Evolutionary conservation across 2,329 filamentous ascomycete species (phyloP).

Genomic region (Stagonosporopsis chrysanthemi): DNA sequence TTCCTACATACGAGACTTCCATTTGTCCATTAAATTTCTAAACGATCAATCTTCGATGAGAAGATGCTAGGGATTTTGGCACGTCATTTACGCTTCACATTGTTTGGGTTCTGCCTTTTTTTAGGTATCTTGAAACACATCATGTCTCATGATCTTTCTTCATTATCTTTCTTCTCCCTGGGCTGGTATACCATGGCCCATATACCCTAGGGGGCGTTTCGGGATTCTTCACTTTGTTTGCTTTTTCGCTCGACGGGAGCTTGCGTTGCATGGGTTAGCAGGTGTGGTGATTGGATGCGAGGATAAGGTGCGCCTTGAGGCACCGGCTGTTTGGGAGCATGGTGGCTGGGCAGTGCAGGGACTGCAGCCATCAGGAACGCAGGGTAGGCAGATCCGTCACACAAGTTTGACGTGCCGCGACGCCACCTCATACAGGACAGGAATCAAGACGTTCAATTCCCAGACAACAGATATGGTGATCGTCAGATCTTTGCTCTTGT

Average conservation of each 20-base stretch:
- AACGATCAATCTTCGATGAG: slow-evolving; percentile 18
- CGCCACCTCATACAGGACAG: slow-evolving; percentile 17
- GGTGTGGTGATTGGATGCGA: slow-evolving; percentile 11
- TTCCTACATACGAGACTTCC: slow-evolving; percentile 15
- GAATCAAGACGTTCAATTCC: slow-evolving; percentile 18
- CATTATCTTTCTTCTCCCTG: slow-evolving; percentile 18
- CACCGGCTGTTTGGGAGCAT: slow-evolving; percentile 21
- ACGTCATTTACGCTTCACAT: slow-evolving; percentile 17
- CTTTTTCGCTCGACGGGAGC: slow-evolving; percentile 15
- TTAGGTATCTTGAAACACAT: slow-evolving; percentile 21
- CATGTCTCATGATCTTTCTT: slow-evolving; percentile 22
- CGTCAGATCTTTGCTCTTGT: slow-evolving; percentile 12
- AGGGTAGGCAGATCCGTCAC: slow-evolving; percentile 19
- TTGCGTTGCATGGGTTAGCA: slow-evolving; percentile 14
- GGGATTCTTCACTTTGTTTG: slow-evolving; percentile 13
- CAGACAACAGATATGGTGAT: slow-evolving; percentile 10
- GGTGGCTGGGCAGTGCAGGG: slow-evolving; percentile 18
- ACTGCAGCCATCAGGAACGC: slow-evolving; percentile 20
- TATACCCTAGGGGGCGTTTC: slow-evolving; percentile 26
- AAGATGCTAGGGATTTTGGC: slow-evolving; percentile 20
- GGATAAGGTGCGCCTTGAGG: slow-evolving; percentile 13
- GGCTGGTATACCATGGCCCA: slow-evolving; percentile 18
- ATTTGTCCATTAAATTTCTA: slow-evolving; percentile 20
- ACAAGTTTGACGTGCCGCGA: slow-evolving; percentile 11
- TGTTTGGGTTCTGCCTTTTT: slow-evolving; percentile 14